These are phyloP conservation scores for Verticillium dahliae DNA, from an alignment of 2,329 filamentous ascomycete species.

Conservation along the genomic window DNA sequence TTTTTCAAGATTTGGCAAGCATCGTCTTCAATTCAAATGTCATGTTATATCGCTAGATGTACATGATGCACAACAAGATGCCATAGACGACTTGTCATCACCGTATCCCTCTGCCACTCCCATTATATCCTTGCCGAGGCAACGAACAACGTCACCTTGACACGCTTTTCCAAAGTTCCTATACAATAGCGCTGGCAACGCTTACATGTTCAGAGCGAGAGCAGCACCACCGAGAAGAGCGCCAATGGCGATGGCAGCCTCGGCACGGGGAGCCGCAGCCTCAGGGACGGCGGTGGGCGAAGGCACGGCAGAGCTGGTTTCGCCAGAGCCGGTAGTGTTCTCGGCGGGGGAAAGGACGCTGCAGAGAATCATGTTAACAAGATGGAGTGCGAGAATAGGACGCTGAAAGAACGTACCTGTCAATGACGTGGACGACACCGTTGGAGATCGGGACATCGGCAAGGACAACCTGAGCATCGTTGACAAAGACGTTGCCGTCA, in stretches of 20 bases:
- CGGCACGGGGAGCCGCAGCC: constrained; percentile 21
- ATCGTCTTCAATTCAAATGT: neutral
- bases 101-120: too few species aligned
- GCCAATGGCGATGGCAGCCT: constrained; percentile 33
- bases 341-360: constrained; percentile 53
- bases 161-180: neutral
- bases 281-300: constrained; percentile 27
- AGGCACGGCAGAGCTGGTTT: constrained; percentile 35
- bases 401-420: constrained; percentile 34
- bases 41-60: neutral
- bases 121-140: neutral
- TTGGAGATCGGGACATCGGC: constrained; percentile 44
- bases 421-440: constrained; percentile 50
- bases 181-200: neutral
- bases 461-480: constrained; percentile 34
- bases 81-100: too few species aligned
- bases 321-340: constrained; percentile 31
- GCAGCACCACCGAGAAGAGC: constrained; percentile 39
- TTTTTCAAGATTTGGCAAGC: too few species aligned
- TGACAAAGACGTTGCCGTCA: constrained; percentile 2
- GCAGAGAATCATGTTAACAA: neutral
- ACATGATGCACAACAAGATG: neutral
- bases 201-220: constrained; percentile 14
- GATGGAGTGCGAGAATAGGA: neutral
- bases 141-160: neutral